phyloP scores from a whole-genome alignment of 2,329 filamentous ascomycete species.

The Cladosporium austrohemisphaericum region DNA sequence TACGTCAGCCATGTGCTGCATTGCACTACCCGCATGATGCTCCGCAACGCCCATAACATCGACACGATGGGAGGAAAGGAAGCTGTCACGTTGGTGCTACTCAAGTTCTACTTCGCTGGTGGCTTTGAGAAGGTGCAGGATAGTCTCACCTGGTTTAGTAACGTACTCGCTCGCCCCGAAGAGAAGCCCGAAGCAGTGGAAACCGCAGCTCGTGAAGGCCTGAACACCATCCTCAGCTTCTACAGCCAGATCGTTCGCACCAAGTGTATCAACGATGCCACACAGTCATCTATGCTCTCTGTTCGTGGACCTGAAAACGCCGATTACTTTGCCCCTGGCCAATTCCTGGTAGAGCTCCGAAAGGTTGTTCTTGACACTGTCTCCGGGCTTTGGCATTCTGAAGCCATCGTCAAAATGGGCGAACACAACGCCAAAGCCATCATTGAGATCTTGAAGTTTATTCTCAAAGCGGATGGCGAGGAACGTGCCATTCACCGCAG shows the following conservation, averaged over 20 bases:
- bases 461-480: constrained; percentile 76
- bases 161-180: constrained; percentile 39
- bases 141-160: constrained; percentile 26
- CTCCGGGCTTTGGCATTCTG: constrained; percentile 77
- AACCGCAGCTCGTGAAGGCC: constrained; percentile 30
- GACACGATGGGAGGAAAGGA: constrained; percentile 28
- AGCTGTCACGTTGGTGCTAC: constrained; percentile 66
- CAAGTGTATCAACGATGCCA: constrained; percentile 76
- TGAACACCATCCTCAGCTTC: constrained; percentile 81
- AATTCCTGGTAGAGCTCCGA: constrained; percentile 83
- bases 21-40: constrained; percentile 23
- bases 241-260: constrained; percentile 72
- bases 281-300: constrained; percentile 57
- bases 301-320: constrained; percentile 42
- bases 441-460: constrained; percentile 76
- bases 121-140: constrained; percentile 71
- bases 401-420: constrained; percentile 75
- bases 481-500: constrained; percentile 57
- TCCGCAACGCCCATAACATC: constrained; percentile 25
- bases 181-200: constrained; percentile 26
- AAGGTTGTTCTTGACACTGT: constrained; percentile 74
- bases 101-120: constrained; percentile 78
- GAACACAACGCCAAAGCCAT: constrained; percentile 72
- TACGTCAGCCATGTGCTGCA: constrained; percentile 25
- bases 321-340: constrained; percentile 63